Conservation (phyloP, 2,329 filamentous ascomycete genomes). For the Didymella pinodella region DNA sequence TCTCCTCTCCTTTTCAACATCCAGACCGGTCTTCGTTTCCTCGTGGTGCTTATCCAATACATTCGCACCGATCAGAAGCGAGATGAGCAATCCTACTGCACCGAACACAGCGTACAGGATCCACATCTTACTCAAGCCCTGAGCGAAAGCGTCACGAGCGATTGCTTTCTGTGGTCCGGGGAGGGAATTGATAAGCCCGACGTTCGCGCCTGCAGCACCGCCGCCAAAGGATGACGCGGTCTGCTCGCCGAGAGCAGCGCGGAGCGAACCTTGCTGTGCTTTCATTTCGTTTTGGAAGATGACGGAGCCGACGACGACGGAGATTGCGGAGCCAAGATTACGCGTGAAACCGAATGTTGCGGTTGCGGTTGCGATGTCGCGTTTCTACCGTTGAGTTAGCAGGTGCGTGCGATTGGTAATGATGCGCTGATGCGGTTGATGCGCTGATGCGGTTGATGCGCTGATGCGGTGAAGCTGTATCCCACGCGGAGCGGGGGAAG, state of each 20-base stretch:
- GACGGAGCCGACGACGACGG: conserved; percentile 77
- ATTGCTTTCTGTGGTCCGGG: conserved; percentile 55
- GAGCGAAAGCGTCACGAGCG: conserved; percentile 54
- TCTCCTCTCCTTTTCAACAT: conserved; percentile 52
- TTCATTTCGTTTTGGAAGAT: conserved; percentile 80
- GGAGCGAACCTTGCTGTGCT: conserved; percentile 60
- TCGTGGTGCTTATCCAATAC: conserved; percentile 53
- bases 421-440: neutral
- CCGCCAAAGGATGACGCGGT: conserved; percentile 64
- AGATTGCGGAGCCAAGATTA: conserved; percentile 72
- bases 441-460: no score
- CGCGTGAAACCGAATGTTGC: conserved; percentile 73
- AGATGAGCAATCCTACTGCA: conserved; percentile 49
- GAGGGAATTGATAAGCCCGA: conserved; percentile 64
- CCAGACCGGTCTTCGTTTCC: conserved; percentile 60
- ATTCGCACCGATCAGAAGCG: conserved; percentile 54
- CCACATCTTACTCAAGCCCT: conserved; percentile 58
- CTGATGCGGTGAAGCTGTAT: neutral
- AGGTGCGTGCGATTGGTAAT: neutral
- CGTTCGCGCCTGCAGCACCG: conserved; percentile 67
- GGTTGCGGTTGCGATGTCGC: conserved; percentile 73
- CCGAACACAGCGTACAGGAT: conserved; percentile 58
- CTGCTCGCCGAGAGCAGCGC: conserved; percentile 59
- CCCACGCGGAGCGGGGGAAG: neutral
- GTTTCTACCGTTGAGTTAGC: conserved; percentile 43